Conservation (phyloP, 306 rosid genomes). For the Cucumis hystrix region DNA sequence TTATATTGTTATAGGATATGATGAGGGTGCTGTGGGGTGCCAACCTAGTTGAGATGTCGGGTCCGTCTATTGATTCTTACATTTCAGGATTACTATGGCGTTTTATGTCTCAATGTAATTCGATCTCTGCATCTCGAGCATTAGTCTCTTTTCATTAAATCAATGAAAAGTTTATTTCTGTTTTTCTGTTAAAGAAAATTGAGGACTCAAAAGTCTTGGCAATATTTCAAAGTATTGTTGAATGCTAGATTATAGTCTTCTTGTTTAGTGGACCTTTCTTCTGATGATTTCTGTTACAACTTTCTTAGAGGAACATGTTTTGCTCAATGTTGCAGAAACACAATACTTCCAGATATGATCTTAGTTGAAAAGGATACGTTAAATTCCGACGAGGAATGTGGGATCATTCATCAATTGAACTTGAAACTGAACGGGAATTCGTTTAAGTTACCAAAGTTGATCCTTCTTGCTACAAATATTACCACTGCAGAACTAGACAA, state of each 20-base stretch:
- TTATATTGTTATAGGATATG: too few species aligned
- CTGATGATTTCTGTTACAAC: background rate
- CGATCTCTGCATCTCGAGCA: too few species aligned
- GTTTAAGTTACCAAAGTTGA: constrained; percentile 53
- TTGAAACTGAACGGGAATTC: constrained; percentile 56
- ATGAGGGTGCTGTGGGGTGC: too few species aligned
- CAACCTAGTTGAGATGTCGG: too few species aligned
- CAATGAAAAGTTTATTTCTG: too few species aligned
- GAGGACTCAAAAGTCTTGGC: background rate
- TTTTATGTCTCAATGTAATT: too few species aligned
- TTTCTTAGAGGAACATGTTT: background rate
- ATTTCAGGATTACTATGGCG: too few species aligned
- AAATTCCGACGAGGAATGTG: constrained; percentile 56
- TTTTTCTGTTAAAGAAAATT: too few species aligned
- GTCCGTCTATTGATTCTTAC: too few species aligned
- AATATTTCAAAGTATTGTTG: background rate
- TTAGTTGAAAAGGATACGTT: constrained; percentile 84
- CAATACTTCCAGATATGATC: constrained; percentile 54
- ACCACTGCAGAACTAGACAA: constrained; percentile 43
- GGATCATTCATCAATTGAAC: constrained; percentile 35
- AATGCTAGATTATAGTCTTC: background rate
- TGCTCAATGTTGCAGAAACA: constrained; percentile 28
- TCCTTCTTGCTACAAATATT: constrained; percentile 82
- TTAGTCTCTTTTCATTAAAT: too few species aligned
- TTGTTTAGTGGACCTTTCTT: background rate